Percentiles rank a stretch among this genome's conserved stretches.
Evolutionary conservation across 2,329 filamentous ascomycete genomes (phyloP).

Genomic region (Corynespora cassiicola): DNA sequence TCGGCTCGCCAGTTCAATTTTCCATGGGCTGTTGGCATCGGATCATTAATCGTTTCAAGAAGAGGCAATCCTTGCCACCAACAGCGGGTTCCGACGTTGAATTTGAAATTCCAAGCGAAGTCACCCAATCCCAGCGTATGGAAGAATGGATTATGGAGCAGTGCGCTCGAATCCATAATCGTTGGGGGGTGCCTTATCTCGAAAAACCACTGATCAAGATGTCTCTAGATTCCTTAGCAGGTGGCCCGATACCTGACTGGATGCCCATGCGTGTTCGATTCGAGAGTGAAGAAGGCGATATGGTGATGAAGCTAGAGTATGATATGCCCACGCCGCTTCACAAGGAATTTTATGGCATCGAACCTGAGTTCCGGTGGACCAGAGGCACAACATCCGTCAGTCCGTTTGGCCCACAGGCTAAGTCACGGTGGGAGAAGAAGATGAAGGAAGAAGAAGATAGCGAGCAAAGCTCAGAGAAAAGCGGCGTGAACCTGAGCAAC

Average conservation of each 20-base stretch:
- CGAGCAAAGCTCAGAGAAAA: too few species aligned
- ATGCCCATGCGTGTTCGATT: slow-evolving; percentile 33
- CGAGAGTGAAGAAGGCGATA: slow-evolving; percentile 32
- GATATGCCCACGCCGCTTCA: slow-evolving; percentile 3
- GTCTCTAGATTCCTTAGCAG: slow-evolving; percentile 30
- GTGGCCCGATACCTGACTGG: slow-evolving; percentile 35
- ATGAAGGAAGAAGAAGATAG: too few species aligned
- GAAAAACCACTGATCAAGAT: slow-evolving; percentile 26
- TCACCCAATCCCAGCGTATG: slow-evolving; percentile 25
- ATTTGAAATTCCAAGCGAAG: neutral
- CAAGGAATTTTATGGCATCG: slow-evolving; percentile 18
- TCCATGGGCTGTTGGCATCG: slow-evolving; percentile 35
- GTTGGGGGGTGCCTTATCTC: slow-evolving; percentile 28
- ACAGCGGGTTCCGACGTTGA: too few species aligned
- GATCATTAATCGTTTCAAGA: slow-evolving; percentile 17
- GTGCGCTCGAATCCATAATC: slow-evolving; percentile 28
- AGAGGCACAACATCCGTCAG: too few species aligned
- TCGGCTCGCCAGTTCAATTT: slow-evolving; percentile 31
- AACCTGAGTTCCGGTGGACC: too few species aligned
- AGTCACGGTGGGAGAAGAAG: too few species aligned
- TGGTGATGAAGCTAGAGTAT: slow-evolving; percentile 37
- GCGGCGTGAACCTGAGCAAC: too few species aligned
- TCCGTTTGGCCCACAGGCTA: too few species aligned
- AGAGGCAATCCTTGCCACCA: too few species aligned
- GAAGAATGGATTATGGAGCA: slow-evolving; percentile 24